Evolutionary conservation across 2,329 filamentous ascomycete species (phyloP).

Genomic region (Knufia fluminis): DNA sequence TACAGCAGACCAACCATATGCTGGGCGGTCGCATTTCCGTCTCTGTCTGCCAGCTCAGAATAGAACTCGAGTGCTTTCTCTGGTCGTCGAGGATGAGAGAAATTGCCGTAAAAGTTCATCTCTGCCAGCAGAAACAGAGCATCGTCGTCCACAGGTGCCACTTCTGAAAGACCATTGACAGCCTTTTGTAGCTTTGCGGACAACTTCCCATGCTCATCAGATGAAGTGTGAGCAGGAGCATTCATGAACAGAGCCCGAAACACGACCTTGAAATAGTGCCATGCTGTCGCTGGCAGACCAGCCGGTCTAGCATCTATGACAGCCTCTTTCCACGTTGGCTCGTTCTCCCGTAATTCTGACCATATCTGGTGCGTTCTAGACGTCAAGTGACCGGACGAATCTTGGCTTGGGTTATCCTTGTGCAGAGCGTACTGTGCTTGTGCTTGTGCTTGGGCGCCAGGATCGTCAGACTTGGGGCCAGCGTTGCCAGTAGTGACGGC

Average conservation of each 20-base stretch:
- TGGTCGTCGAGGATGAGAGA: constrained; percentile 75
- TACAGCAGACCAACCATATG: constrained; percentile 96
- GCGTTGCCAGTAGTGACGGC: background rate
- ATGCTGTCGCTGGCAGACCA: constrained; percentile 47
- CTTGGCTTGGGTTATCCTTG: background rate
- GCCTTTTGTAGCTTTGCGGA: constrained; percentile 47
- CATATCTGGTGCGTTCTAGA: constrained; percentile 12
- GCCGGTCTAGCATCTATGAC: constrained; percentile 38
- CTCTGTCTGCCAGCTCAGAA: constrained; percentile 60
- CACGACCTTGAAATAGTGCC: constrained; percentile 53
- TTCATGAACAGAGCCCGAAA: constrained; percentile 59
- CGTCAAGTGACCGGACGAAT: background rate
- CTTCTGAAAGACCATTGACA: constrained; percentile 49
- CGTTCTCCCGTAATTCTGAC: constrained; percentile 19
- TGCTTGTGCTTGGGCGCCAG: too few species aligned
- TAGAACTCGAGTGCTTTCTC: constrained; percentile 72
- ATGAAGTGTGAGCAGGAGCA: constrained; percentile 41
- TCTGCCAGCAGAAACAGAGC: constrained; percentile 84
- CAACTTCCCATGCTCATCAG: constrained; percentile 31
- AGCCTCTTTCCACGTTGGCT: constrained; percentile 21
- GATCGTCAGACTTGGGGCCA: too few species aligned
- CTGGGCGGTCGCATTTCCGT: constrained; percentile 85
- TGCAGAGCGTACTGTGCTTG: background rate
- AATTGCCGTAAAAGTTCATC: constrained; percentile 96
- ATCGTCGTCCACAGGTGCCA: constrained; percentile 55